Base-by-base conservation (phyloP, 176 grass and related monocot genomes). In the Aegilops sharonensis region DNA sequence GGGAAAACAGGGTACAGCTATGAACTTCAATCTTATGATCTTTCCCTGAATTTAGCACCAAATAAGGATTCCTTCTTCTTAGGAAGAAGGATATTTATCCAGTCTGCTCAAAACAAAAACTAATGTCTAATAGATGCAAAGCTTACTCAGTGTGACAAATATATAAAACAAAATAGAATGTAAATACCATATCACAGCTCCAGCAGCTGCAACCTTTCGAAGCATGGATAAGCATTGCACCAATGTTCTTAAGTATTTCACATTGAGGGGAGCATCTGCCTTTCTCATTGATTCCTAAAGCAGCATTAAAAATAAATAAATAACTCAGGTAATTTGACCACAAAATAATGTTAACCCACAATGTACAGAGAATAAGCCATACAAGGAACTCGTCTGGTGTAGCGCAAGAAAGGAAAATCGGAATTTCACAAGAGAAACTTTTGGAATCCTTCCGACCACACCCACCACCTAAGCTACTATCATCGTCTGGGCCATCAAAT, bases 221-320 rank as follows among this genome's bases (percentile, higher is more conserved):
- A 99, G 97, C 97, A 99, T 95, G 80, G 86, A 99, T 81, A 99
- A 94, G 82, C 97, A 95, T 54, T 99, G 91, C 48, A 96, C 97
- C 84, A 99, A 86, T 78, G 97, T 99, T 90, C 36, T 93, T 56
- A 95, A 86, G 86, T 96, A 99, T 91, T 99, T 99, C 79, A 94
- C 92, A 80, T 72, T 83, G 40, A 94, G 70, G 15, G 93, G 72
- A 43, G 50, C 60, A 72, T 99, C 90, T 72, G 84, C 48, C 87
- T 99, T 99, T 82, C 57, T 96, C 65, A 93, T 90, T 88, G 88
- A 94, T 94, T 99, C 97, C 97, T 98, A 85, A 84, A 89, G 77
- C 47, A 83, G 32, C 70, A 92, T 81, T 43, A 20, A 72, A 74
- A 57, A 71, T n/a, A 83, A 84, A 75, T 73, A 78, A 60, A 80